Conservation (phyloP, 2,329 filamentous ascomycete species). For the Botryotinia calthae region DNA sequence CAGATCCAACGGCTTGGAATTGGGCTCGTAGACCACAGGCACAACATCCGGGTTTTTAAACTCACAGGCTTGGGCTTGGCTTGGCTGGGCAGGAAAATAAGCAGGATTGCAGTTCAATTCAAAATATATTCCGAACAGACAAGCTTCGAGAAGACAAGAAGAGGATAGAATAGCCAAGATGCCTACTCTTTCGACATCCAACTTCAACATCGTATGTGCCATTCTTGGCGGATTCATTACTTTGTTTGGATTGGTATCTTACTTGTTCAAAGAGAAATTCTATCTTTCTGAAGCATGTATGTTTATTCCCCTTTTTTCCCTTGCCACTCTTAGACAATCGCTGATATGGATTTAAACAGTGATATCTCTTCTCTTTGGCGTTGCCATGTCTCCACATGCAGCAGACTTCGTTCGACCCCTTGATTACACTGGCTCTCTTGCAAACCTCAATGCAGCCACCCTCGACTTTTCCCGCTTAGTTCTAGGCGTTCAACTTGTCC, state of each 20-base stretch:
- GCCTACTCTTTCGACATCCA: slow-evolving; percentile 49
- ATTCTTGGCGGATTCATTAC: slow-evolving; percentile 84
- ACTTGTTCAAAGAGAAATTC: slow-evolving; percentile 82
- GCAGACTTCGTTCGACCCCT: slow-evolving; percentile 72
- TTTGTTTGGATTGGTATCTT: slow-evolving; percentile 86
- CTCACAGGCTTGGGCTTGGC: neutral
- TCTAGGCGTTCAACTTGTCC: slow-evolving; percentile 83
- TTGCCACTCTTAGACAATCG: neutral
- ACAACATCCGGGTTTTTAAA: neutral
- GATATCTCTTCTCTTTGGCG: slow-evolving; percentile 76
- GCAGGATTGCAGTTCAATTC: neutral
- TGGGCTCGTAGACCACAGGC: neutral
- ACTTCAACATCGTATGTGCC: slow-evolving; percentile 56
- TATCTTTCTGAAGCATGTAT: slow-evolving; percentile 87
- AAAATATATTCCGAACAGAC: neutral
- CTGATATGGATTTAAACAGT: slow-evolving; percentile 52
- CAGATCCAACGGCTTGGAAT: neutral
- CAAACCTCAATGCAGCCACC: slow-evolving; percentile 68
- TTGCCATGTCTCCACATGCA: slow-evolving; percentile 75
- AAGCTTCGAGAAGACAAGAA: neutral
- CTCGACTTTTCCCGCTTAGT: slow-evolving; percentile 84
- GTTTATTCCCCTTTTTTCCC: slow-evolving; percentile 35
- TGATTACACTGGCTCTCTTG: slow-evolving; percentile 64
- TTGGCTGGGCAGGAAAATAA: neutral
- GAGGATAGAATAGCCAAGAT: slow-evolving; percentile 39